These are phyloP conservation scores for Lyophyllum shimeji DNA, from an alignment of 768 basidiomycete genomes.

Conservation along the genomic window DNA sequence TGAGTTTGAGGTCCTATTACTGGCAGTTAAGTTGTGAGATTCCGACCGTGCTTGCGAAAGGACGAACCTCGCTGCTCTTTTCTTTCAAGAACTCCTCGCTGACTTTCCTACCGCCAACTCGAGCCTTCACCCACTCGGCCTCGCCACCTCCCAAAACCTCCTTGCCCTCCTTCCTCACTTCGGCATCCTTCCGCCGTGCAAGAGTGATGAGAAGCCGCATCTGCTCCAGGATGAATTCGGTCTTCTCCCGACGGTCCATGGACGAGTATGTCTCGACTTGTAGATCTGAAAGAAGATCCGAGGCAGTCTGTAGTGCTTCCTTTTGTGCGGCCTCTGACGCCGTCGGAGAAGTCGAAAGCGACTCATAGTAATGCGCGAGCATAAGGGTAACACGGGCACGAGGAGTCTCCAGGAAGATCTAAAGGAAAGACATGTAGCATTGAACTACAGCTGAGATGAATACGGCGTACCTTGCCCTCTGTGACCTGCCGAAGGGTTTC, in stretches of 20 bases:
- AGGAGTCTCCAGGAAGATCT: slow-evolving; percentile 97
- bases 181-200: slow-evolving; percentile 73
- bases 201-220: slow-evolving; percentile 87
- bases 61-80: slow-evolving; percentile 76
- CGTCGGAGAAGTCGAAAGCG: slow-evolving; percentile 47
- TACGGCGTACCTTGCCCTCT: slow-evolving; percentile 83
- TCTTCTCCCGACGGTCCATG: slow-evolving; percentile 98
- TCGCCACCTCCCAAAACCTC: slow-evolving; percentile 70
- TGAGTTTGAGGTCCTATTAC: slow-evolving; percentile 87
- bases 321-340: slow-evolving; percentile 47
- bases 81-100: slow-evolving; percentile 92
- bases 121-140: slow-evolving; percentile 90
- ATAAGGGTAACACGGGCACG: slow-evolving; percentile 91
- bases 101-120: slow-evolving; percentile 90
- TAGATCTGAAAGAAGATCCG: slow-evolving; percentile 89
- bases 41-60: not conserved
- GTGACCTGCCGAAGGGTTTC: slow-evolving; percentile 90
- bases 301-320: slow-evolving; percentile 80
- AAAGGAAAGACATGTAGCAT: not conserved
- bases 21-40: slow-evolving; percentile 7
- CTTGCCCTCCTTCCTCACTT: slow-evolving; percentile 62
- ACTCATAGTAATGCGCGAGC: slow-evolving; percentile 85
- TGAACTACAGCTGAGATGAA: not conserved
- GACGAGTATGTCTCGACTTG: slow-evolving; percentile 99
- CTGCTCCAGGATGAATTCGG: slow-evolving; percentile 96